A percentile compares a stretch with the other conserved stretches of the same genome.
Evolutionary conservation across 805 yeast species (phyloP).

Genomic region (Lipomyces chichibuensis): DNA sequence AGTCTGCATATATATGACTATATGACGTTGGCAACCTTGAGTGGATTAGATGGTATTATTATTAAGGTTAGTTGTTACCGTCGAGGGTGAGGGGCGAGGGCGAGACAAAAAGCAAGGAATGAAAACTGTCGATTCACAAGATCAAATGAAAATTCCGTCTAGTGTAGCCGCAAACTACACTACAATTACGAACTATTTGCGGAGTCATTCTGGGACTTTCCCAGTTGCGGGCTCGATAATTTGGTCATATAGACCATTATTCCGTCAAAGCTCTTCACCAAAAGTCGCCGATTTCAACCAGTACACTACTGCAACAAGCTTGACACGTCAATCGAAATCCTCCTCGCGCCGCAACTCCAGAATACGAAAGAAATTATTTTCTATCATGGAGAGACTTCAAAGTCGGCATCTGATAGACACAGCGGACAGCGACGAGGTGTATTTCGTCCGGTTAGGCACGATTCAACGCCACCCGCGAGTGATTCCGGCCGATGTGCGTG

Average conservation of each 20-base stretch:
- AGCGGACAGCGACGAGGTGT: background rate
- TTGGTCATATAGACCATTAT: background rate
- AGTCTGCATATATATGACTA: too few species aligned
- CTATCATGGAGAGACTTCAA: background rate
- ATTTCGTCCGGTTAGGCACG: background rate
- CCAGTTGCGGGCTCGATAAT: background rate
- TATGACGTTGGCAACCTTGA: too few species aligned
- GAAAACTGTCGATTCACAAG: background rate
- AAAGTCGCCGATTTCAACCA: background rate
- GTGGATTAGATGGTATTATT: too few species aligned
- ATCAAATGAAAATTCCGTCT: background rate
- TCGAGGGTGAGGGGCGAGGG: too few species aligned
- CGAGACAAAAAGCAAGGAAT: too few species aligned
- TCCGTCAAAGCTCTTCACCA: background rate
- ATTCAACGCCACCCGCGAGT: slow-evolving; percentile 11
- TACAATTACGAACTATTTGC: background rate
- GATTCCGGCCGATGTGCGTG: background rate
- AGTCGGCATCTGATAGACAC: background rate
- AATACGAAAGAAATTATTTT: background rate
- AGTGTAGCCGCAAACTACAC: background rate
- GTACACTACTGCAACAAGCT: background rate
- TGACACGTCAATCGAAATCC: background rate
- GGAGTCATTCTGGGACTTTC: background rate
- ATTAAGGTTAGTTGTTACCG: too few species aligned
- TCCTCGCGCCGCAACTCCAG: background rate